phyloP scores from a whole-genome alignment of 2,329 filamentous ascomycete species.

The Sordariomycetes sp. region DNA sequence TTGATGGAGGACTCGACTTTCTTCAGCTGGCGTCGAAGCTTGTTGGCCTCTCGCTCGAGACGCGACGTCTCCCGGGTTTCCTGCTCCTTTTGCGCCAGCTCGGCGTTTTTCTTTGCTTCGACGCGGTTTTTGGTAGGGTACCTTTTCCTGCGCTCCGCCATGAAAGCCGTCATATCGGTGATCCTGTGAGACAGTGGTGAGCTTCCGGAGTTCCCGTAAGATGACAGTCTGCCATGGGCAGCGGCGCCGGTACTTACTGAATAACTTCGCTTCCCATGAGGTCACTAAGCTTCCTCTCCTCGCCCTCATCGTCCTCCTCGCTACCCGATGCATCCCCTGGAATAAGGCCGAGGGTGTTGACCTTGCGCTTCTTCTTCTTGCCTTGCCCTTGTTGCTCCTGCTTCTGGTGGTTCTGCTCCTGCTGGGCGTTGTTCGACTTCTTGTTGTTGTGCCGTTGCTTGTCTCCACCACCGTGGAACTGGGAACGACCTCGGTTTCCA shows the following conservation, averaged over 20 bases:
- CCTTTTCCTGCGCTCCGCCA: slow-evolving; percentile 67
- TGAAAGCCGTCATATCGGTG: slow-evolving; percentile 68
- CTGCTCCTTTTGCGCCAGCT: slow-evolving; percentile 37
- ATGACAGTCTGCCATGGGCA: background rate
- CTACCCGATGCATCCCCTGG: slow-evolving; percentile 53
- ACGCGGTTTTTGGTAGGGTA: slow-evolving; percentile 70
- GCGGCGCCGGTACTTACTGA: slow-evolving; percentile 30
- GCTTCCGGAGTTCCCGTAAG: background rate
- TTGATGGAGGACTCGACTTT: slow-evolving; percentile 63
- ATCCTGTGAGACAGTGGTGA: slow-evolving; percentile 24
- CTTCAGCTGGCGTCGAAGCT: slow-evolving; percentile 52
- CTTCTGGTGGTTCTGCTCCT: slow-evolving; percentile 13
- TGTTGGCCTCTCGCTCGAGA: slow-evolving; percentile 49
- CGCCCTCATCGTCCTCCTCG: slow-evolving; percentile 58
- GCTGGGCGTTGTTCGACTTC: slow-evolving; percentile 10
- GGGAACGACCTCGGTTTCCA: slow-evolving; percentile 30
- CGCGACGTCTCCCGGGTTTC: slow-evolving; percentile 7
- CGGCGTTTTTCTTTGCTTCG: slow-evolving; percentile 47
- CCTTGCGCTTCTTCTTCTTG: slow-evolving; percentile 63
- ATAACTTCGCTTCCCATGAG: slow-evolving; percentile 44
- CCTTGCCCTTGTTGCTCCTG: slow-evolving; percentile 13
- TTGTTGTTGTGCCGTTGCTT: slow-evolving; percentile 9
- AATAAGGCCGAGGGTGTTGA: slow-evolving; percentile 61
- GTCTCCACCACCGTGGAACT: slow-evolving; percentile 33
- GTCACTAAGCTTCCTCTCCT: slow-evolving; percentile 56